Evolutionary conservation across 2,329 filamentous ascomycete genomes (phyloP).

Genomic region (Fusarium pseudocircinatum): DNA sequence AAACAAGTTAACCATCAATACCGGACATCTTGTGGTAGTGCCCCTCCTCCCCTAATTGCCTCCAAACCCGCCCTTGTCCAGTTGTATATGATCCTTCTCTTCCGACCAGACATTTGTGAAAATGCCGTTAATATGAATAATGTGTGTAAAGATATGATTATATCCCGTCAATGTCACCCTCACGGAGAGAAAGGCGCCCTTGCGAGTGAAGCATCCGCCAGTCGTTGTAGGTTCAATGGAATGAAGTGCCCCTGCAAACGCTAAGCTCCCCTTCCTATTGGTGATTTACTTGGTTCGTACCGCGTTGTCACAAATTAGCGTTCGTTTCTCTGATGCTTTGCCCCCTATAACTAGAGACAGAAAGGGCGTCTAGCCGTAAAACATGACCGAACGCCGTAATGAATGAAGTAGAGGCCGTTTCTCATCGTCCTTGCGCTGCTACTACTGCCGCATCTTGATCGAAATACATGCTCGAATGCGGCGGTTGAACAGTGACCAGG

Average conservation of each 20-base stretch:
- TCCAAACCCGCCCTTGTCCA: conserved; percentile 9
- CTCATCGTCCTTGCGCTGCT: conserved; percentile 33
- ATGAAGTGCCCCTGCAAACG: conserved; percentile 33
- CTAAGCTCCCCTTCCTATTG: conserved; percentile 25
- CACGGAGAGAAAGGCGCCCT: conserved; percentile 26
- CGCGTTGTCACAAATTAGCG: conserved; percentile 32
- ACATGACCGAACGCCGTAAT: conserved; percentile 38
- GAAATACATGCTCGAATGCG: conserved; percentile 10
- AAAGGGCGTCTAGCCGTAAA: conserved; percentile 37
- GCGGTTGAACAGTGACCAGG: conserved; percentile 11
- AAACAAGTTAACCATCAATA: conserved; percentile 38
- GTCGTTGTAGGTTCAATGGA: conserved; percentile 21
- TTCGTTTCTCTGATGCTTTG: conserved; percentile 24
- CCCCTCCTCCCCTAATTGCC: conserved; percentile 11
- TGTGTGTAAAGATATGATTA: conserved; percentile 25
- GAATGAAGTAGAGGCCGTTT: conserved; percentile 40
- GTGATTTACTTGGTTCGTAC: conserved; percentile 20
- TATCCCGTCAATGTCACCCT: conserved; percentile 16
- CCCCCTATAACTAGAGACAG: conserved; percentile 28
- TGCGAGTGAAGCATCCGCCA: conserved; percentile 16
- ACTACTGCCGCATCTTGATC: conserved; percentile 5
- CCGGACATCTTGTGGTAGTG: conserved; percentile 23
- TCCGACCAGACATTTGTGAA: conserved; percentile 22
- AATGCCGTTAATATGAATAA: conserved; percentile 21
- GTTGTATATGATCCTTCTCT: conserved; percentile 29